phyloP scores from a whole-genome alignment of 2,329 filamentous ascomycete genomes.

The Apiospora kogelbergensis region DNA sequence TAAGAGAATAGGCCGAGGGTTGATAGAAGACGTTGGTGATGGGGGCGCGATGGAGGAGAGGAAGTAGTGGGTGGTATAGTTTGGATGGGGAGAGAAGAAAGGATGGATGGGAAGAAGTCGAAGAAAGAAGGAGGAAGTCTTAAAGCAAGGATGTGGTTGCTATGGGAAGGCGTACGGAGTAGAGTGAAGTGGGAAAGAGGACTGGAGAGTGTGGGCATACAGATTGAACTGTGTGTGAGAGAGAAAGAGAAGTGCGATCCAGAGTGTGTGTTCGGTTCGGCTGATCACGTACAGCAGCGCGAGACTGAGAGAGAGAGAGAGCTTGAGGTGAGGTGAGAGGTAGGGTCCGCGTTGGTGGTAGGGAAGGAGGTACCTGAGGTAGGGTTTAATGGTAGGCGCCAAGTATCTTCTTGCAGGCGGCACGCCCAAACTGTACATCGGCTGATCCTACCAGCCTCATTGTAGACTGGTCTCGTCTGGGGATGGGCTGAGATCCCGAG shows the following conservation, averaged over 20 bases:
- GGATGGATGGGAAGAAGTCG: constrained; percentile 11
- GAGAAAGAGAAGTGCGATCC: constrained; percentile 19
- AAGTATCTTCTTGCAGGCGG: background rate
- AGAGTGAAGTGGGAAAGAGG: constrained; percentile 14
- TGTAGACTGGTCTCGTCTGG: constrained; percentile 7
- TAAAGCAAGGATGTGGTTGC: constrained; percentile 10
- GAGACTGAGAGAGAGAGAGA: constrained; percentile 22
- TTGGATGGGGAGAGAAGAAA: constrained; percentile 9
- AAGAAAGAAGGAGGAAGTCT: constrained; percentile 2
- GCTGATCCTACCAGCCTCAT: constrained; percentile 6
- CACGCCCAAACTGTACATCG: background rate
- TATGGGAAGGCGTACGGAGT: constrained; percentile 11
- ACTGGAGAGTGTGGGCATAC: constrained; percentile 16
- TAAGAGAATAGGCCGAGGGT: constrained; percentile 12
- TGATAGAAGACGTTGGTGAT: constrained; percentile 24
- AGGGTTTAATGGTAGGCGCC: background rate
- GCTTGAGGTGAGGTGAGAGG: constrained; percentile 21
- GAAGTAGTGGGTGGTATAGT: constrained; percentile 21
- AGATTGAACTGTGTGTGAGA: constrained; percentile 14
- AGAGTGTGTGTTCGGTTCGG: constrained; percentile 6
- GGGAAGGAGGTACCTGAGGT: constrained; percentile 3
- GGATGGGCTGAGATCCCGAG: constrained; percentile 7
- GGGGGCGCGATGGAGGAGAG: constrained; percentile 21
- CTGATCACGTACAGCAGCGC: constrained; percentile 10
- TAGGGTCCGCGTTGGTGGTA: constrained; percentile 12